These are phyloP conservation scores for Neonectria faginata DNA, from an alignment of 2,329 filamentous ascomycete species.

Conservation along the genomic window DNA sequence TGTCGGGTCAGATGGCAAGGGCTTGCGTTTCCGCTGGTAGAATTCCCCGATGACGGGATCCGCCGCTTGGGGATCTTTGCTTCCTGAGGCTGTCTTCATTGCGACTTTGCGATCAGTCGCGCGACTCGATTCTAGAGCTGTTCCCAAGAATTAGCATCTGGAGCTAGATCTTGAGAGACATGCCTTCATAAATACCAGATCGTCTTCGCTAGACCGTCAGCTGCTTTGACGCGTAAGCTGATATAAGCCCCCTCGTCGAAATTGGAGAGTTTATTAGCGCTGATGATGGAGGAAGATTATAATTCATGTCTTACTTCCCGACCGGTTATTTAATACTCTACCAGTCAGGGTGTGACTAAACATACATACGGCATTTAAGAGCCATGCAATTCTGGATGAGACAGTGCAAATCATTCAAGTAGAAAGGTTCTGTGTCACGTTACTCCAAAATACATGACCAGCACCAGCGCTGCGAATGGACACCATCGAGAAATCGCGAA, in stretches of 20 bases:
- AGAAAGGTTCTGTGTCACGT: not conserved
- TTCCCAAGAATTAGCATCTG: not conserved
- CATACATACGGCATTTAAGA: not conserved
- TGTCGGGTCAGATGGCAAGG: slow-evolving; percentile 9
- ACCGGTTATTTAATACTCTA: not conserved
- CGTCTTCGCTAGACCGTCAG: not conserved
- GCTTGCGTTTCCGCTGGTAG: slow-evolving; percentile 14
- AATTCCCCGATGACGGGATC: slow-evolving; percentile 5
- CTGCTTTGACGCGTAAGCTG: not conserved
- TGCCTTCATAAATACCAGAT: not conserved
- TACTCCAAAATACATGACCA: not conserved
- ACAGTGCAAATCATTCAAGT: not conserved
- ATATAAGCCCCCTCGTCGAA: not conserved
- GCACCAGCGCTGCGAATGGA: not conserved
- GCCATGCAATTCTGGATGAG: not conserved
- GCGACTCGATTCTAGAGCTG: not conserved
- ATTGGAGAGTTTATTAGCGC: not conserved
- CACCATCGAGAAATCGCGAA: no score
- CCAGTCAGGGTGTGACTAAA: not conserved
- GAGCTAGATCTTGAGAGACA: not conserved
- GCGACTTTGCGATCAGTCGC: not conserved
- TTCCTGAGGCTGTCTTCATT: not conserved
- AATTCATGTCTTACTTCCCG: not conserved
- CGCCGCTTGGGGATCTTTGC: slow-evolving; percentile 11
- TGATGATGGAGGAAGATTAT: not conserved